Base-by-base conservation (phyloP, 768 basidiomycete genomes). In the Sporobolomyces phaffii region DNA sequence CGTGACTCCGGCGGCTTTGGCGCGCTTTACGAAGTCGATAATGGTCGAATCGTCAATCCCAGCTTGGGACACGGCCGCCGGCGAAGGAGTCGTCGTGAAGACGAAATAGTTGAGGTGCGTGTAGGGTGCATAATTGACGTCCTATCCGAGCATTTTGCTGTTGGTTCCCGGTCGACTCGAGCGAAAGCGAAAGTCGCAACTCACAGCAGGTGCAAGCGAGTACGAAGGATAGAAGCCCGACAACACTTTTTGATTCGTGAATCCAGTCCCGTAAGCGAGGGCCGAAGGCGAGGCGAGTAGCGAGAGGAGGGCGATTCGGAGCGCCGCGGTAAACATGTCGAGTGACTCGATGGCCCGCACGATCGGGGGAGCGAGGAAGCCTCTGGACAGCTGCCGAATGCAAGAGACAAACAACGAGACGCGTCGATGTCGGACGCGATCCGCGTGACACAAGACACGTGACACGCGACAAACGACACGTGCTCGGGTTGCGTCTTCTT, bases 41-140 rank as follows among this genome's bases (percentile, higher is more conserved):
- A 67, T 67, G 9, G 24, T 24, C 31, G 53, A 44, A 40, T 67
- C 65, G 47, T 44, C 40, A 31, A 62, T 67, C 26, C 65, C 60
- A 0, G 65, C 65, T 50, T 61, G 60, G 7, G 65, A 67, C 40
- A 67, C 48, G 17, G 53, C 47, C 24, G 60, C 33, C 1, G 65
- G 34, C 15, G 33, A 36, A 3, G 65, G 53, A 2, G 65, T 67
- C 22, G 65, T 67, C 22, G 65, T 67, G 47, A 67, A 61, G 40
- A 67, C 65, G 34, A 67, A 67, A n/a, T 56, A 67, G 60, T 62
- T 54, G 53, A 67, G 53, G 26, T 67, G 65, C 0, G 65, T 67
- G 60, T 61, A 67, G 20, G 11, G 26, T 0, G 53, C 24, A 53
- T 48, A 67, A 17, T 60, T 29, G 3, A 67, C 48, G 31, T 61